A percentile compares a stretch with the other conserved stretches of the same genome.
These are phyloP conservation scores for Phytophthora multivora DNA, from an alignment of 352 stramenopile genomes.

Conservation along the genomic window DNA sequence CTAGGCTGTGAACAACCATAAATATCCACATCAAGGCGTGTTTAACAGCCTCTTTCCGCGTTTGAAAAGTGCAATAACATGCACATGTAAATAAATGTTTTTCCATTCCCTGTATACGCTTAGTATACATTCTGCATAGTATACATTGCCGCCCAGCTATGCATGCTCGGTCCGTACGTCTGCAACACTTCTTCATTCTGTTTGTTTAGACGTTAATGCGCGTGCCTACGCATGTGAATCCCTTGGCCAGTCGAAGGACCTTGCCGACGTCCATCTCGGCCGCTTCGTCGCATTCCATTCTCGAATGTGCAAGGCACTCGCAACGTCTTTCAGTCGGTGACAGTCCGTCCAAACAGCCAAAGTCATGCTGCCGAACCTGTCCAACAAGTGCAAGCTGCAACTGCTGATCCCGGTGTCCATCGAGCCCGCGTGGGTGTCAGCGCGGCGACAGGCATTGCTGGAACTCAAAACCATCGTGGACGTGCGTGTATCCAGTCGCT, in stretches of 20 bases:
- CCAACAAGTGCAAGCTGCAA: constrained; percentile 33
- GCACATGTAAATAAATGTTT: background rate
- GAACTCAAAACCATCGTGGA: constrained; percentile 33
- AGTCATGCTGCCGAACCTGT: constrained; percentile 35
- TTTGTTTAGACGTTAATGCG: constrained; percentile 21
- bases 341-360: constrained; percentile 10
- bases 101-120: constrained; percentile 8
- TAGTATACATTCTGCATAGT: background rate
- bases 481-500: constrained; percentile 25
- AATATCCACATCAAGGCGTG: background rate
- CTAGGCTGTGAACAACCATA: background rate
- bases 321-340: constrained; percentile 24
- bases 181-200: constrained; percentile 13
- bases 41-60: background rate
- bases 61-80: background rate
- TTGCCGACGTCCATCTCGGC: background rate
- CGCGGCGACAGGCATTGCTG: constrained; percentile 23
- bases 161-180: constrained; percentile 12
- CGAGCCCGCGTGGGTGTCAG: constrained; percentile 29
- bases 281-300: constrained; percentile 5
- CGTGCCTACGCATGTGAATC: constrained; percentile 17
- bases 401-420: constrained; percentile 35
- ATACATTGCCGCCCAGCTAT: background rate
- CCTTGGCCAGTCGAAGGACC: constrained; percentile 8
- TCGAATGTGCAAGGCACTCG: constrained; percentile 26